A percentile compares a stretch with the other conserved stretches of the same genome.
Evolutionary conservation across 352 stramenopile genomes (phyloP).

Genomic region (Pythium apleroticum): DNA sequence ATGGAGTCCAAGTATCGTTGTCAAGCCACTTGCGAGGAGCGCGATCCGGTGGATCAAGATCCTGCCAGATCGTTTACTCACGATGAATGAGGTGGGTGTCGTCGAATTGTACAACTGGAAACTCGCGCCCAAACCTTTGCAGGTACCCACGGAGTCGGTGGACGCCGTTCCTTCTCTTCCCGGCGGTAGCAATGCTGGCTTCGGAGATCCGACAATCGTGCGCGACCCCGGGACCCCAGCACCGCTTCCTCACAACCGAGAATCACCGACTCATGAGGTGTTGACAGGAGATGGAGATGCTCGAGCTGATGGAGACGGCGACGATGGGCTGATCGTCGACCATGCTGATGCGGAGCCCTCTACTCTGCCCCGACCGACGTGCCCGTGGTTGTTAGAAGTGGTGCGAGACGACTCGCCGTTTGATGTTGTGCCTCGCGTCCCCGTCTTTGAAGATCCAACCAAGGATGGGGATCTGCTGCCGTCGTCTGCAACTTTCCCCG

Average conservation of each 20-base stretch:
- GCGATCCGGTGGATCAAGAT: conserved; percentile 69
- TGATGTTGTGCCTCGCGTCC: conserved; percentile 77
- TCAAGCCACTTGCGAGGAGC: conserved; percentile 62
- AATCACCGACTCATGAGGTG: not conserved
- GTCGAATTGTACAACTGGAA: conserved; percentile 89
- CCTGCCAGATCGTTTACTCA: conserved; percentile 72
- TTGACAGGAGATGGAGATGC: not conserved
- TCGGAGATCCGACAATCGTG: not conserved
- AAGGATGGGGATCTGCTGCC: not conserved
- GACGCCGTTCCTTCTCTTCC: conserved; percentile 5
- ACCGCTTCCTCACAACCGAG: not conserved
- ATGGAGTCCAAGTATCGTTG: conserved; percentile 57
- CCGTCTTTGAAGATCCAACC: conserved; percentile 57
- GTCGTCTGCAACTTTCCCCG: conserved; percentile 40
- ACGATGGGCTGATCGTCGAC: conserved; percentile 1
- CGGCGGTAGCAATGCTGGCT: not conserved
- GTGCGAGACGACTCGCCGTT: conserved; percentile 72
- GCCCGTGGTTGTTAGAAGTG: conserved; percentile 71
- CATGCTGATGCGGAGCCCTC: conserved; percentile 2
- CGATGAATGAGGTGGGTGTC: conserved; percentile 80
- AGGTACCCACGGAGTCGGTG: not conserved
- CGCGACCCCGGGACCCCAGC: conserved; percentile 15
- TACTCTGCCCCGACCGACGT: conserved; percentile 22
- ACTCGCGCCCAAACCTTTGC: conserved; percentile 51
- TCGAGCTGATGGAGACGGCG: not conserved